A percentile compares a stretch with the other conserved stretches of the same genome.
Conservation (phyloP, 2,329 filamentous ascomycete genomes). For the Akanthomyces uredinophilus region DNA sequence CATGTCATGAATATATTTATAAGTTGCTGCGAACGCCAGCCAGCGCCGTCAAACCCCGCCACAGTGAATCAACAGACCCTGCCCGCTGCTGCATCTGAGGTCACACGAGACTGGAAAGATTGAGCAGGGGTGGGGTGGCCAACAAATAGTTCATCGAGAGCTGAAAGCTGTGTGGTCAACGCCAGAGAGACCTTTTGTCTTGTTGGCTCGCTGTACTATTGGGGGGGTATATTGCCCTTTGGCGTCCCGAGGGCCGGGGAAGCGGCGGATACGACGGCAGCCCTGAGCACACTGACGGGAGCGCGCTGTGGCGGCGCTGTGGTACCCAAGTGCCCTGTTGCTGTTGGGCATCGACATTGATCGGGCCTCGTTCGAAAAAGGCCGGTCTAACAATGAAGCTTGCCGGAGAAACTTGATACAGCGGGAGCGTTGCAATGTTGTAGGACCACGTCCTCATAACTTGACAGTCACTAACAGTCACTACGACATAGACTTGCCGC, state of each 20-base stretch:
- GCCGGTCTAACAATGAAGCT: no score
- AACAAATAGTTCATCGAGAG: neutral
- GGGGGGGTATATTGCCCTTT: no score
- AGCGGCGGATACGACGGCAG: neutral
- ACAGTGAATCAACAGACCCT: neutral
- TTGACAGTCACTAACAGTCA: no score
- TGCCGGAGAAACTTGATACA: no score
- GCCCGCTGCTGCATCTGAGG: neutral
- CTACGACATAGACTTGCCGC: no score
- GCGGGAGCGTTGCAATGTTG: no score
- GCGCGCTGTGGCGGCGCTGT: neutral
- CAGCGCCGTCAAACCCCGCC: neutral
- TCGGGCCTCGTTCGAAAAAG: no score
- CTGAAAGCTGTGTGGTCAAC: neutral
- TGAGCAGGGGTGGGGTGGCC: neutral
- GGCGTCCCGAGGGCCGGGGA: neutral
- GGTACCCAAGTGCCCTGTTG: no score
- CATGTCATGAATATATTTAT: neutral
- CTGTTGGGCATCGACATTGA: no score
- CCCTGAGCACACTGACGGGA: neutral
- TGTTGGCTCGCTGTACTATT: neutral
- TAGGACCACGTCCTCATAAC: no score
- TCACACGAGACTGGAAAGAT: neutral
- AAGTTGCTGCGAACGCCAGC: neutral
- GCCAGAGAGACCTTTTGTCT: no score